Conservation (phyloP, 805 yeast genomes). For the Hanseniaspora taiwanica region DNA sequence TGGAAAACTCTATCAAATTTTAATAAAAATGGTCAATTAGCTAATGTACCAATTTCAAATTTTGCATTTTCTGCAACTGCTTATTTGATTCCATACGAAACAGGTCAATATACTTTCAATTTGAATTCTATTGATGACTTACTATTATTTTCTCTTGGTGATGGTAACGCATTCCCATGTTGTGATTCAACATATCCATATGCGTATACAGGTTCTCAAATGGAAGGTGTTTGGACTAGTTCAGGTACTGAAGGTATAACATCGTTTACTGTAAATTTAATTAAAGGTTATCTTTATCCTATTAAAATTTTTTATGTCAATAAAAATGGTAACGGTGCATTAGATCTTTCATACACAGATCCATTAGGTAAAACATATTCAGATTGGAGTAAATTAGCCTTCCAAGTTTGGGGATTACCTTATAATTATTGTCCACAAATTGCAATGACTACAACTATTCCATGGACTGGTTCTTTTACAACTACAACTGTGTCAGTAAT, state of each 20-base stretch:
- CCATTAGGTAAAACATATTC: slow-evolving; percentile 12
- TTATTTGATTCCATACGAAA: slow-evolving; percentile 4
- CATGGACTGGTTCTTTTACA: too few species aligned
- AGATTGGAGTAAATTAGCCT: slow-evolving; percentile 11
- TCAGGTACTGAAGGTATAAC: slow-evolving; percentile 4
- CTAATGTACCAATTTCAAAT: slow-evolving; percentile 1
- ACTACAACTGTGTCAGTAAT: too few species aligned
- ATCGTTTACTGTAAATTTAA: slow-evolving; percentile 9
- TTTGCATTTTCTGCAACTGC: slow-evolving; percentile 5
- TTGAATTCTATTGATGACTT: slow-evolving; percentile 6
- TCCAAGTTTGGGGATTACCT: slow-evolving; percentile 6
- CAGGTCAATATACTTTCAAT: slow-evolving; percentile 5
- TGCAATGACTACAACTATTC: too few species aligned
- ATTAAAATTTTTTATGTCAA: slow-evolving; percentile 17
- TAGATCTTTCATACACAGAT: slow-evolving; percentile 9
- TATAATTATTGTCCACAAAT: slow-evolving; percentile 1
- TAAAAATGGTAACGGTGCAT: slow-evolving; percentile 8
- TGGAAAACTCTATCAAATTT: slow-evolving; percentile 1
- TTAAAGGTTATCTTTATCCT: slow-evolving; percentile 20
- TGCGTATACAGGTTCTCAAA: slow-evolving; percentile 1
- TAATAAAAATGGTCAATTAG: neutral
- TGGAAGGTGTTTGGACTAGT: slow-evolving; percentile 4
- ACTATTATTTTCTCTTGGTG: slow-evolving; percentile 5
- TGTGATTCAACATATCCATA: slow-evolving; percentile 6
- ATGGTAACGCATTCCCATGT: slow-evolving; percentile 3